A percentile compares a stretch with the other conserved stretches of the same genome.
Evolutionary conservation across 768 basidiomycete genomes (phyloP).

Genomic region (Macrolepiota dolichaula): DNA sequence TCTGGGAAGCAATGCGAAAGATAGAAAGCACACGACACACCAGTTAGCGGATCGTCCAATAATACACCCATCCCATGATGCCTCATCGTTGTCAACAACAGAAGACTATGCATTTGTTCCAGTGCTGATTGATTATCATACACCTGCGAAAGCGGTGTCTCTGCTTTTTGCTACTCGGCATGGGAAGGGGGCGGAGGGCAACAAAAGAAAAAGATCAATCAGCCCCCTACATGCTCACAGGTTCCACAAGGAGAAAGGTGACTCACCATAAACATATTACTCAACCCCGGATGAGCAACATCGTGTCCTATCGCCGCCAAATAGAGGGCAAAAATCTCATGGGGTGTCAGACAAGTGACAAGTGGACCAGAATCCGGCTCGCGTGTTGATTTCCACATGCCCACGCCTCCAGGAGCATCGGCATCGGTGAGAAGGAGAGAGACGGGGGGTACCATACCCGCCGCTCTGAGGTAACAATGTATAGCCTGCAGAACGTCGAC

Average conservation of each 20-base stretch:
- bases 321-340: conserved; percentile 81
- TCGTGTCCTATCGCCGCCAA: conserved; percentile 97
- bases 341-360: conserved; percentile 47
- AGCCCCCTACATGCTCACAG: neutral
- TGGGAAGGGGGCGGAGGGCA: neutral
- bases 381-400: conserved; percentile 36
- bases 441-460: conserved; percentile 79
- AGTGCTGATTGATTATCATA: conserved; percentile 89
- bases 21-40: neutral
- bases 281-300: conserved; percentile 94
- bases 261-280: conserved; percentile 90
- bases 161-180: conserved; percentile 79
- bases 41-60: conserved; percentile 47
- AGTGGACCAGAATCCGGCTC: conserved; percentile 34
- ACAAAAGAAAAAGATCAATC: conserved; percentile 2
- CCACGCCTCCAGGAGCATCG: conserved; percentile 31
- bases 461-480: conserved; percentile 77
- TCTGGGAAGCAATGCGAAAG: neutral
- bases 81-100: conserved; percentile 78
- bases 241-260: neutral
- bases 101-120: conserved; percentile 87
- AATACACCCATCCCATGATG: conserved; percentile 71
- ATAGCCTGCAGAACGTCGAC: conserved; percentile 94
- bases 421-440: conserved; percentile 45
- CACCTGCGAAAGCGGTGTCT: conserved; percentile 81